Evolutionary conservation across 306 rosid genomes (phyloP).

Genomic region (Sphenostylis stenocarpa): DNA sequence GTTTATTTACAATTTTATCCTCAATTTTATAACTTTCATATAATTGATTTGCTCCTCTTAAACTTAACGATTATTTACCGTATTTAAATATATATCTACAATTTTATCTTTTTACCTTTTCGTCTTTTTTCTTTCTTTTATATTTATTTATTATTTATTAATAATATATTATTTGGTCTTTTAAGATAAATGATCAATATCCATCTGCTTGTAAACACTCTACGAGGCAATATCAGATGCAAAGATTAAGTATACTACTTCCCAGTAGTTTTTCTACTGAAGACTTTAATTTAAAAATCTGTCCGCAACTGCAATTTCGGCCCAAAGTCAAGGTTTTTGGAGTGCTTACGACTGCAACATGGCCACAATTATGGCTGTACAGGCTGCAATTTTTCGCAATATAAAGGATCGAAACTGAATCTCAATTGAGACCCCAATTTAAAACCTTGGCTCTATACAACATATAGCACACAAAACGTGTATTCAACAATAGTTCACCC

Average conservation of each 20-base stretch:
- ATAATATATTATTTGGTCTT: too few species aligned
- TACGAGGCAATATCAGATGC: not conserved
- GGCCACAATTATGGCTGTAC: too few species aligned
- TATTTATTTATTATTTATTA: too few species aligned
- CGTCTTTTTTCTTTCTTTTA: too few species aligned
- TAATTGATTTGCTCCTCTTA: too few species aligned
- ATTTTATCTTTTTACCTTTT: too few species aligned
- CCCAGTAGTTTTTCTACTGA: not conserved
- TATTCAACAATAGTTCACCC: not conserved
- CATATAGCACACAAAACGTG: constrained; percentile 16
- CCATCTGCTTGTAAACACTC: too few species aligned
- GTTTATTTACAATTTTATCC: too few species aligned
- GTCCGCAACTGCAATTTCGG: not conserved
- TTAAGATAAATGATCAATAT: too few species aligned
- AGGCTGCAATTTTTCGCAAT: not conserved
- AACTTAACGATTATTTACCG: too few species aligned
- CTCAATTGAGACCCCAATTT: not conserved
- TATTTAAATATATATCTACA: too few species aligned
- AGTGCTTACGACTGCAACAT: not conserved
- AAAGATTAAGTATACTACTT: not conserved
- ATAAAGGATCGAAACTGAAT: not conserved
- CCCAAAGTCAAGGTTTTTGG: not conserved
- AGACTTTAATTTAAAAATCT: not conserved
- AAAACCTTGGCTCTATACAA: not conserved
- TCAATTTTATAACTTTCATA: too few species aligned